A percentile compares a stretch with the other conserved stretches of the same genome.
Evolutionary conservation across 352 stramenopile species (phyloP).

Genomic region (Phytophthora citrophthora): DNA sequence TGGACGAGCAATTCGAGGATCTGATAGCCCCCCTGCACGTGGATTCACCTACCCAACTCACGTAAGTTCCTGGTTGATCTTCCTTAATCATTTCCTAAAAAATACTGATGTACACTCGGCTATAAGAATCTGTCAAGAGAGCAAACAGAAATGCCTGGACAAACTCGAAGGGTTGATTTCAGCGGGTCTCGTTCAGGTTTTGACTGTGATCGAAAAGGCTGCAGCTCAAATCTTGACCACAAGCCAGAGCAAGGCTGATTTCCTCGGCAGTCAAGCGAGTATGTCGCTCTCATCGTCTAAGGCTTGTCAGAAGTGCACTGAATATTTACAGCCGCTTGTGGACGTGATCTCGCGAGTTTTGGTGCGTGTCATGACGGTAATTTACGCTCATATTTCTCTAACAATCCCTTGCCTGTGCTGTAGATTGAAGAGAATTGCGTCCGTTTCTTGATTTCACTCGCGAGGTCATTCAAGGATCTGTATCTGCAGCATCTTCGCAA

Average conservation of each 20-base stretch:
- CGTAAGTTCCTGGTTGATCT: constrained; percentile 37
- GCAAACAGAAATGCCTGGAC: constrained; percentile 69
- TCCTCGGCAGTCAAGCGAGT: constrained; percentile 75
- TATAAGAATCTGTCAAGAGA: constrained; percentile 77
- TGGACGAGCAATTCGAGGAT: constrained; percentile 68
- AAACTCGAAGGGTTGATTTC: constrained; percentile 68
- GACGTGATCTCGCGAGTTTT: constrained; percentile 53
- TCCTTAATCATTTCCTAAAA: neutral
- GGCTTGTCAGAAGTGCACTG: constrained; percentile 70
- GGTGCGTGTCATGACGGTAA: constrained; percentile 33
- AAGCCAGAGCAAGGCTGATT: constrained; percentile 78
- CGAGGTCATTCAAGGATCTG: constrained; percentile 71
- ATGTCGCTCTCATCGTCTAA: constrained; percentile 77
- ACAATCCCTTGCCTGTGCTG: neutral
- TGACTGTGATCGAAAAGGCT: constrained; percentile 72
- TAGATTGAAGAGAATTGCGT: constrained; percentile 72
- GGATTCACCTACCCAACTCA: constrained; percentile 74
- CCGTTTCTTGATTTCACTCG: constrained; percentile 61
- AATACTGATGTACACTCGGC: neutral
- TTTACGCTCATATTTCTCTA: neutral
- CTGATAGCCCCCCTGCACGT: constrained; percentile 44
- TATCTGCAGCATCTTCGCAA: constrained; percentile 80
- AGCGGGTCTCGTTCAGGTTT: constrained; percentile 53
- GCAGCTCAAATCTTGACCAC: constrained; percentile 52
- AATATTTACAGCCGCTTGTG: constrained; percentile 78